Conservation (phyloP, 495 filamentous ascomycete species). For the Podospora comata region DNA sequence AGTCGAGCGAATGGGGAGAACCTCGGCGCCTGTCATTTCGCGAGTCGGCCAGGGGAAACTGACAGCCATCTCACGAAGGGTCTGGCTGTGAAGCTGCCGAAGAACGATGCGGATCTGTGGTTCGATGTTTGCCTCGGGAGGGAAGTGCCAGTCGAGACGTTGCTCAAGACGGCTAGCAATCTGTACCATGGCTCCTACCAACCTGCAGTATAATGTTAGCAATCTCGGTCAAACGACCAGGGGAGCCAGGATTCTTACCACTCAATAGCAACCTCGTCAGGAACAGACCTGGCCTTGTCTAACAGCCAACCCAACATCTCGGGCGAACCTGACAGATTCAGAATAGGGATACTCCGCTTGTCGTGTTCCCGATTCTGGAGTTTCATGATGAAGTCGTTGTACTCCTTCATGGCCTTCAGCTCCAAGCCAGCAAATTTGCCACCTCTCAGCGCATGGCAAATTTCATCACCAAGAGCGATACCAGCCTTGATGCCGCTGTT, state of each 20-base stretch:
- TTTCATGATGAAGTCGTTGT: constrained; percentile 40
- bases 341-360: constrained; percentile 39
- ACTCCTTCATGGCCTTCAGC: constrained; percentile 33
- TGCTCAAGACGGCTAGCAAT: constrained; percentile 33
- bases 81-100: constrained; percentile 31
- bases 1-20: constrained; percentile 35
- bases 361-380: constrained; percentile 38
- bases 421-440: constrained; percentile 32
- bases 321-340: constrained; percentile 36
- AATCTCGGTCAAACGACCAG: neutral
- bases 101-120: constrained; percentile 39
- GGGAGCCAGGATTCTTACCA: constrained; percentile 16
- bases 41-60: constrained; percentile 38
- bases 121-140: constrained; percentile 33
- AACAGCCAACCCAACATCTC: constrained; percentile 37
- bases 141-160: constrained; percentile 31
- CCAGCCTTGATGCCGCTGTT: constrained; percentile 39
- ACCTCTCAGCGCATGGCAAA: constrained; percentile 32
- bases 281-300: constrained; percentile 28
- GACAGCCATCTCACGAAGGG: constrained; percentile 35
- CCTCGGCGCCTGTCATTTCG: constrained; percentile 38
- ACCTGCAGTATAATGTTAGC: constrained; percentile 9
- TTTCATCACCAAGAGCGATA: constrained; percentile 34
- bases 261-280: constrained; percentile 34
- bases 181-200: constrained; percentile 37